These are phyloP conservation scores for Ganoderma sinense DNA, from an alignment of 1,284 basidiomycete genomes.

Conservation along the genomic window DNA sequence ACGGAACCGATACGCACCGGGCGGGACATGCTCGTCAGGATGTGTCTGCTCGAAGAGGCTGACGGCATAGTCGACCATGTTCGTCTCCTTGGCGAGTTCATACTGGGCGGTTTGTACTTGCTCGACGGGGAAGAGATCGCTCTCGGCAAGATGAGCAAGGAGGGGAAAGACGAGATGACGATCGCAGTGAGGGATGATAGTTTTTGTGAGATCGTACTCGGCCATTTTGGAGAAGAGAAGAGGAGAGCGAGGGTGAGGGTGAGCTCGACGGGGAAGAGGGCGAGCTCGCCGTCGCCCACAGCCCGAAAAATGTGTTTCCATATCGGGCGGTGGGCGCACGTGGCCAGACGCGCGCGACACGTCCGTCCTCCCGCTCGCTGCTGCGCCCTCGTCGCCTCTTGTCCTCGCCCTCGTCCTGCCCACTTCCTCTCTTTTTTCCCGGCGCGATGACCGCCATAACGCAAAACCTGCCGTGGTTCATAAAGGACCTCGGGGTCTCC, in stretches of 20 bases:
- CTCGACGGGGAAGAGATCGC: conserved; percentile 74
- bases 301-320: conserved; percentile 28
- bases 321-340: conserved; percentile 21
- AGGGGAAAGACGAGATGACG: conserved; percentile 94
- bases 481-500: conserved; percentile 81
- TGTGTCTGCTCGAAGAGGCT: conserved; percentile 81
- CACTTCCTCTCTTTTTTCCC: conserved; percentile 13
- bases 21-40: conserved; percentile 71
- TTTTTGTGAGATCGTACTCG: conserved; percentile 90
- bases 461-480: conserved; percentile 80
- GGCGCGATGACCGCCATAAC: conserved; percentile 72
- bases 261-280: conserved; percentile 19
- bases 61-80: conserved; percentile 94
- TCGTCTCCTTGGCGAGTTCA: conserved; percentile 96
- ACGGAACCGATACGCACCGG: conserved; percentile 53
- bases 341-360: conserved; percentile 17
- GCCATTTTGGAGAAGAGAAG: conserved; percentile 59
- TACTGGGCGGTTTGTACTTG: conserved; percentile 90
- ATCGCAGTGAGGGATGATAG: conserved; percentile 93
- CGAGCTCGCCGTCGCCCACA: conserved; percentile 17
- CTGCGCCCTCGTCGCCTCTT: conserved; percentile 1
- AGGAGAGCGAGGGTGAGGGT: neutral
- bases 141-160: conserved; percentile 85
- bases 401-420: conserved; percentile 1
- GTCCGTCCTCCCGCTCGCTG: neutral